Percentiles rank a stretch among this genome's conserved stretches.
phyloP scores from a whole-genome alignment of 2,329 filamentous ascomycete genomes.

The Fusarium ramigenum region DNA sequence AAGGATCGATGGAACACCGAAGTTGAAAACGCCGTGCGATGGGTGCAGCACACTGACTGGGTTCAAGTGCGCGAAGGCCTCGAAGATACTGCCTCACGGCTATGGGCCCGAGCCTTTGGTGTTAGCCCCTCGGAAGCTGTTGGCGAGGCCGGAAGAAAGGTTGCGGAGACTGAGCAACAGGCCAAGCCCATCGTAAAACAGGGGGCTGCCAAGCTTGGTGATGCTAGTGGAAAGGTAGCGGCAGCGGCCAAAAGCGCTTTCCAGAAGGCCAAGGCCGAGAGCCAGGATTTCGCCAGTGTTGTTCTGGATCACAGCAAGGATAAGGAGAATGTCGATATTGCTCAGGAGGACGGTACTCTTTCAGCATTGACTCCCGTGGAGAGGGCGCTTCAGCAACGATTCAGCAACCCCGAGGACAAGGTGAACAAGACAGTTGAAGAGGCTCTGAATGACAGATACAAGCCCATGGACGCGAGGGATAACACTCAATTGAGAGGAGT shows the following conservation, averaged over 20 bases:
- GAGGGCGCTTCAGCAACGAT: slow-evolving; percentile 62
- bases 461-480: slow-evolving; percentile 57
- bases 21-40: slow-evolving; percentile 71
- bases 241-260: slow-evolving; percentile 52
- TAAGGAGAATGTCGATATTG: slow-evolving; percentile 48
- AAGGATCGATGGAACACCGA: slow-evolving; percentile 85
- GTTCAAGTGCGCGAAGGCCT: slow-evolving; percentile 66
- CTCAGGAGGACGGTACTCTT: slow-evolving; percentile 49
- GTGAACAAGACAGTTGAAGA: slow-evolving; percentile 62
- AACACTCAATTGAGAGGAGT: slow-evolving; percentile 55
- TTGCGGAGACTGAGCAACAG: slow-evolving; percentile 47
- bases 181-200: slow-evolving; percentile 48
- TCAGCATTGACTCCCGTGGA: slow-evolving; percentile 53
- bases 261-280: slow-evolving; percentile 43
- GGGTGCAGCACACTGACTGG: slow-evolving; percentile 75
- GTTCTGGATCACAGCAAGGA: slow-evolving; percentile 44
- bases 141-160: slow-evolving; percentile 42
- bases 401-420: slow-evolving; percentile 52
- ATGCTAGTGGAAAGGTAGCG: slow-evolving; percentile 38
- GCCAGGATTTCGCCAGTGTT: slow-evolving; percentile 37
- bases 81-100: slow-evolving; percentile 58
- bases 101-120: slow-evolving; percentile 56
- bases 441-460: slow-evolving; percentile 65
- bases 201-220: slow-evolving; percentile 40
- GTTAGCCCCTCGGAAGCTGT: slow-evolving; percentile 47